Conservation (phyloP, 768 basidiomycete genomes). For the Trametes punicea region DNA sequence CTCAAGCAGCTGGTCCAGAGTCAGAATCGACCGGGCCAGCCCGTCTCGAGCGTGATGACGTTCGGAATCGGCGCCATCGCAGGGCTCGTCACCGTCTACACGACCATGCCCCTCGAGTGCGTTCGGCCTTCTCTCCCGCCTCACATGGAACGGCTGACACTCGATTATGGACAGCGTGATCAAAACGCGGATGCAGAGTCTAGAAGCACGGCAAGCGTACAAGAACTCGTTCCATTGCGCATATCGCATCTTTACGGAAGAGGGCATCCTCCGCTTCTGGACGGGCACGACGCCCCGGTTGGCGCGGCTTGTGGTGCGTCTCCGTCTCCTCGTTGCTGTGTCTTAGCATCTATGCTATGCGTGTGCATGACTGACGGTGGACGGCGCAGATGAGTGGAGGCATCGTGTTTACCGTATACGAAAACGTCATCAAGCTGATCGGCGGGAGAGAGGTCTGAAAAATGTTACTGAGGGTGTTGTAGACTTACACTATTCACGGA, state of each 20-base stretch:
- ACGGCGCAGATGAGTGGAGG: slow-evolving; percentile 76
- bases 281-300: slow-evolving; percentile 92
- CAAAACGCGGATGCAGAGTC: slow-evolving; percentile 97
- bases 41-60: slow-evolving; percentile 81
- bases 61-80: slow-evolving; percentile 94
- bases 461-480: background rate
- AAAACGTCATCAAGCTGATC: slow-evolving; percentile 65
- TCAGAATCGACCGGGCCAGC: slow-evolving; percentile 75
- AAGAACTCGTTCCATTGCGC: slow-evolving; percentile 95
- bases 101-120: slow-evolving; percentile 82
- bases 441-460: slow-evolving; percentile 31
- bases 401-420: slow-evolving; percentile 90
- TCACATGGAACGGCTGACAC: no score
- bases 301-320: slow-evolving; percentile 74
- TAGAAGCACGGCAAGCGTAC: slow-evolving; percentile 80
- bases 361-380: background rate
- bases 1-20: slow-evolving; percentile 93
- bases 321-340: background rate
- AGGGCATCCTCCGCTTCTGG: slow-evolving; percentile 93
- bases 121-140: slow-evolving; percentile 24
- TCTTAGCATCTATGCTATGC: background rate
- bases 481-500: background rate
- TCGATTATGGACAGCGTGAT: slow-evolving; percentile 68
- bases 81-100: slow-evolving; percentile 92
- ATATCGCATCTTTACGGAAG: slow-evolving; percentile 91